These are phyloP conservation scores for Hypoxylon sp. DNA, from an alignment of 2,329 filamentous ascomycete genomes.

Conservation along the genomic window DNA sequence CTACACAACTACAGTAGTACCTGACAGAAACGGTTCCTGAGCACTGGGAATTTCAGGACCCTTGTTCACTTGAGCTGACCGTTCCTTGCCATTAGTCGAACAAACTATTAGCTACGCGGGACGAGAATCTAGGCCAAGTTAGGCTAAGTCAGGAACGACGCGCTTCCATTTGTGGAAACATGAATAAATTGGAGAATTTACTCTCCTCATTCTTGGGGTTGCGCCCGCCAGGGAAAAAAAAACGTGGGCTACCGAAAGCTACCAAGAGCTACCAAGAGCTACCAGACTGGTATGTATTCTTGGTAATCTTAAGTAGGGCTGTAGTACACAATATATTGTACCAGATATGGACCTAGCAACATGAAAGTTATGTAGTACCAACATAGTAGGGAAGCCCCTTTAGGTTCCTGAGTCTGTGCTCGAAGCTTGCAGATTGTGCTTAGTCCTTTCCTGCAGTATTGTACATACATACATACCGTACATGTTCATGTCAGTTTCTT, in stretches of 20 bases:
- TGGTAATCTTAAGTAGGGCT: neutral
- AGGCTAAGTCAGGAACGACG: constrained; percentile 23
- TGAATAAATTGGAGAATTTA: constrained; percentile 34
- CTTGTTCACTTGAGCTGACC: constrained; percentile 1
- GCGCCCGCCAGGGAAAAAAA: constrained; percentile 26
- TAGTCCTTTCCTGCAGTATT: neutral
- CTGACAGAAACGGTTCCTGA: constrained; percentile 35
- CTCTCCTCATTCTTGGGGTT: constrained; percentile 28
- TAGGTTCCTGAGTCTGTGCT: constrained; percentile 1
- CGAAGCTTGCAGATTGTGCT: constrained; percentile 1
- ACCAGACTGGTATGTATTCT: constrained; percentile 10
- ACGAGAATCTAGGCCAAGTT: constrained; percentile 11
- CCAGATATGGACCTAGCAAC: neutral
- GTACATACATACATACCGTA: neutral
- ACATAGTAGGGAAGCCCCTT: neutral
- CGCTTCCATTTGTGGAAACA: constrained; percentile 31
- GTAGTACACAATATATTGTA: constrained; percentile 4
- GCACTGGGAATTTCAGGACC: constrained; percentile 38
- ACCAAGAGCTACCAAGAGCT: neutral
- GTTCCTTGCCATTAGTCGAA: constrained; percentile 16
- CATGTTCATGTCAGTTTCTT: too few relatives aligned
- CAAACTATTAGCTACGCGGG: constrained; percentile 25
- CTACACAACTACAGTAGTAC: constrained; percentile 3
- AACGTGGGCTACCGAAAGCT: constrained; percentile 35
- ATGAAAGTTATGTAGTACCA: too few relatives aligned